Conservation (phyloP, 139 green algal species). For the Chlamydomonas urium region DNA sequence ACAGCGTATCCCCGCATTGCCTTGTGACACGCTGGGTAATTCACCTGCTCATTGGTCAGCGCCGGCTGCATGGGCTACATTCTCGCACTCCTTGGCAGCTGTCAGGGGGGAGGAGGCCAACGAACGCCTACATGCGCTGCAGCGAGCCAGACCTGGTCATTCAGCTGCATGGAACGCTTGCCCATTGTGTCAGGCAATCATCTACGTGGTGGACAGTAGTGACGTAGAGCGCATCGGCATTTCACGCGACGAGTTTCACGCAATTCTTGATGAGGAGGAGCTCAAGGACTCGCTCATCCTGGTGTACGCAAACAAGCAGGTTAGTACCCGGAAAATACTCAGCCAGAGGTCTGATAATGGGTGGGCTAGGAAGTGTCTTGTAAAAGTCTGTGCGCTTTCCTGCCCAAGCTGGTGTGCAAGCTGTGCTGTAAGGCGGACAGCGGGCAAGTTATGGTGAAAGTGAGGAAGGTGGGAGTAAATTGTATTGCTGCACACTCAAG, state of each 20-base stretch:
- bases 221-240: constrained; percentile 90
- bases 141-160: too few relatives aligned
- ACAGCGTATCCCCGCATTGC: too few relatives aligned
- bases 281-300: constrained; percentile 89
- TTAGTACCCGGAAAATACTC: constrained; percentile 9
- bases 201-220: constrained; percentile 97
- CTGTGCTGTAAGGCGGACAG: background rate
- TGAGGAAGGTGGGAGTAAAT: background rate
- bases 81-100: too few relatives aligned
- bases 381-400: background rate
- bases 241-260: constrained; percentile 87
- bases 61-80: too few relatives aligned
- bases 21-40: too few relatives aligned
- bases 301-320: constrained; percentile 98
- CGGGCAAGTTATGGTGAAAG: background rate
- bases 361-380: background rate
- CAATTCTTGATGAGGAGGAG: constrained; percentile 97
- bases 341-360: background rate
- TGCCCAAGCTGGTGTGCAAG: background rate
- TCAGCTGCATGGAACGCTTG: too few relatives aligned
- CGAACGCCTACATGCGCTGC: too few relatives aligned
- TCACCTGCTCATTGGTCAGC: too few relatives aligned
- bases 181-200: constrained; percentile 88
- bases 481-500: background rate
- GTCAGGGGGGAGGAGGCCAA: too few relatives aligned